Percentiles rank a stretch among this genome's conserved stretches.
These are phyloP conservation scores for Mycena polygramma DNA, from an alignment of 768 basidiomycete genomes.

Conservation along the genomic window DNA sequence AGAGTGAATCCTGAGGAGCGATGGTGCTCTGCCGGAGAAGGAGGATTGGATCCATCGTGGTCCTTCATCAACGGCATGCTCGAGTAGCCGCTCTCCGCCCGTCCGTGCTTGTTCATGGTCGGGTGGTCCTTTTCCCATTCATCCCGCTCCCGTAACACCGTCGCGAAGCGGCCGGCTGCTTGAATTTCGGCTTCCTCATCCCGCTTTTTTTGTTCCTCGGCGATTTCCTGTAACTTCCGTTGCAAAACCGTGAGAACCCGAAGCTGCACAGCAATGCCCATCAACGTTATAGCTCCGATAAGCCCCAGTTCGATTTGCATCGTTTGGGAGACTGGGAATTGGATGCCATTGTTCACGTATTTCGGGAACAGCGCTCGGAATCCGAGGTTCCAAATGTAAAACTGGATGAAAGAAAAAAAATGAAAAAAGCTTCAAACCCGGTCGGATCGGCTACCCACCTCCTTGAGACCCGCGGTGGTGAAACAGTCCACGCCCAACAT, in stretches of 20 bases:
- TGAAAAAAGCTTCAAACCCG: constrained; percentile 33
- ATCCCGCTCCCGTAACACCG: constrained; percentile 75
- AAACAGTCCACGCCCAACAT: constrained; percentile 96
- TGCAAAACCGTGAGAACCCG: constrained; percentile 86
- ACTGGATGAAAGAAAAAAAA: constrained; percentile 58
- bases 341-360: constrained; percentile 72
- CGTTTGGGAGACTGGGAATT: constrained; percentile 87
- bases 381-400: constrained; percentile 96
- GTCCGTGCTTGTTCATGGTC: constrained; percentile 67
- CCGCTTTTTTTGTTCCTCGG: constrained; percentile 76
- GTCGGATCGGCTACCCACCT: constrained; percentile 63
- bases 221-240: constrained; percentile 83
- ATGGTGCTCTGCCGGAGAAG: constrained; percentile 61
- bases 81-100: constrained; percentile 75
- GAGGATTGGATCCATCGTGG: constrained; percentile 61
- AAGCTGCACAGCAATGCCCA: constrained; percentile 92
- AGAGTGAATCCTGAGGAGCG: constrained; percentile 66
- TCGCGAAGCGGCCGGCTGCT: constrained; percentile 77
- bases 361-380: constrained; percentile 86
- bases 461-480: constrained; percentile 92
- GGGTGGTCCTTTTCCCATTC: constrained; percentile 94
- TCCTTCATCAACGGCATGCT: constrained; percentile 78
- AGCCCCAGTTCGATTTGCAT: constrained; percentile 96
- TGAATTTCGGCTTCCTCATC: constrained; percentile 83
- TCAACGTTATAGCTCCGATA: constrained; percentile 84